Base-by-base conservation (phyloP, 176 grass and related monocot species). In the Oryza australiensis region DNA sequence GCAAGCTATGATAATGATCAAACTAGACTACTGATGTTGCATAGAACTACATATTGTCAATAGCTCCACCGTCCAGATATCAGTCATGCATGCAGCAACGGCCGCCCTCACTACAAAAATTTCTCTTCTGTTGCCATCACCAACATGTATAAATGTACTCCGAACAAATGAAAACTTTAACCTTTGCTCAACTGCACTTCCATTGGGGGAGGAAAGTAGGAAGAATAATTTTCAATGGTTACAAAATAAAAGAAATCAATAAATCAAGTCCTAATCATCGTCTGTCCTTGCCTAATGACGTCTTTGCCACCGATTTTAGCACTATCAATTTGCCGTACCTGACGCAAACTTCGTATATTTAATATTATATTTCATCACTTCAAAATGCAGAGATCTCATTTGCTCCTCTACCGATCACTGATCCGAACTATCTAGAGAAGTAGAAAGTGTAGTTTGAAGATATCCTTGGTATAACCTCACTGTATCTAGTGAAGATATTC, bases 271-370 rank as follows among this genome's bases (percentile, higher is more conserved):
- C 23, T 75, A 42, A 55, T 89, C 37, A 75, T 77, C 23, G 9
- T 14, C 26, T 62, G 29, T 11, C 30, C 30, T 12, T 80, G 35
- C 18, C 13, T 20, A 80, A 55, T 66, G 76, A 57, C 41, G 69
- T 66, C 45, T 45, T 57, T 55, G 42, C 23, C 62, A 80, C 76
- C 24, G 5, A 73, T 80, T 71, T 46, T 27, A 80, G 43, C 71
- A 66, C 76, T 33, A 68, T 74, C 40, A n/a, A 65, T 71, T 89
- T 76, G 87, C 42, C 10, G 82, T 85, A 72, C 83, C 80, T 85
- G 59, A 89, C 64, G 87, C 72, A 35, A 77, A 89, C 72, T 70
- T 70, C 35, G 29, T 20, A 38, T 57, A 23, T 72, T 71, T 55
- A 65, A 37, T 70, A 76, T 35, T 80, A 41, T 64, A 6, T 1